A percentile compares a stretch with the other conserved stretches of the same genome.
Evolutionary conservation across 2,329 filamentous ascomycete species (phyloP).

Genomic region (Cercospora zeina): DNA sequence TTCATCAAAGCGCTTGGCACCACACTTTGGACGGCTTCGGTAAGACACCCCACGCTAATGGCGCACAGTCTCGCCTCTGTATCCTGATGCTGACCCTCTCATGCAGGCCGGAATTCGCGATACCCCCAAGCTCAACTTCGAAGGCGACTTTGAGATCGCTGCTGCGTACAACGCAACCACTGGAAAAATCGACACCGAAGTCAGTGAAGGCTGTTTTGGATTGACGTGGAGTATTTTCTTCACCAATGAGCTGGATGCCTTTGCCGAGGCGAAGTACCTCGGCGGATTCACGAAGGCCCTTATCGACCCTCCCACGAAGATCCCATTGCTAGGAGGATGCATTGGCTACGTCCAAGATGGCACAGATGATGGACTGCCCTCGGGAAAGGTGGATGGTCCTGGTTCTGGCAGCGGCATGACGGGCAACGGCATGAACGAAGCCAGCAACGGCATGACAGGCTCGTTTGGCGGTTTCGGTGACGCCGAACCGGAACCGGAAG

Average conservation of each 20-base stretch:
- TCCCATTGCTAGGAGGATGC: slow-evolving; percentile 13
- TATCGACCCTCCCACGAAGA: slow-evolving; percentile 5
- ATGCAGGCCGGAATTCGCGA: slow-evolving; percentile 12
- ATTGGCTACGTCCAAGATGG: slow-evolving; percentile 17
- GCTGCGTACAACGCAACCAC: background rate
- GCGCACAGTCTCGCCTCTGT: background rate
- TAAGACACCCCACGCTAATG: background rate
- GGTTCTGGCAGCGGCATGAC: background rate
- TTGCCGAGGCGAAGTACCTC: background rate
- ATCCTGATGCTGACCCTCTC: background rate
- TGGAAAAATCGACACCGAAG: slow-evolving; percentile 11
- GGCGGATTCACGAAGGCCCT: background rate
- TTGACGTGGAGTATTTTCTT: slow-evolving; percentile 17
- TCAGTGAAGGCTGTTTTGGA: slow-evolving; percentile 19
- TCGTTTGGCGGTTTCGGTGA: background rate
- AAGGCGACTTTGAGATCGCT: slow-evolving; percentile 12
- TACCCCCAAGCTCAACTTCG: slow-evolving; percentile 8
- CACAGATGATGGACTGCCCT: slow-evolving; percentile 6
- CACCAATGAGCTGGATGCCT: slow-evolving; percentile 10
- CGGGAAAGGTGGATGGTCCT: background rate
- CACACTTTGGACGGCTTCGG: background rate
- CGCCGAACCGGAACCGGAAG: background rate
- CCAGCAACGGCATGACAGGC: background rate
- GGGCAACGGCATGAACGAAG: background rate
- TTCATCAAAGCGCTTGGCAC: background rate